Evolutionary conservation across 2,329 filamentous ascomycete species (phyloP).

Genomic region (Talaromyces sp.): DNA sequence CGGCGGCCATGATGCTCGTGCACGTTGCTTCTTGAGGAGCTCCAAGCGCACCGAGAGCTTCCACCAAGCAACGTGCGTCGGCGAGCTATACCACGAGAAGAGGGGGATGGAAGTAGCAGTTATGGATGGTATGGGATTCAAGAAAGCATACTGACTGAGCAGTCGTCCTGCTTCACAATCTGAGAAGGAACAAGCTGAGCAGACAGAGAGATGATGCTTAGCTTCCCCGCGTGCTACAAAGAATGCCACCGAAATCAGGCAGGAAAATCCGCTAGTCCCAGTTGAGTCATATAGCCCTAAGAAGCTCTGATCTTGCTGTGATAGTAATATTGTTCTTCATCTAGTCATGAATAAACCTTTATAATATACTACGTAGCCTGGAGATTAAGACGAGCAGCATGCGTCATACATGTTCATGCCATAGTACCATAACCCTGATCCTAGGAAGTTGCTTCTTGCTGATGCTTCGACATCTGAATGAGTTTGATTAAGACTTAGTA

Average conservation of each 20-base stretch:
- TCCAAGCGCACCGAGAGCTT: conserved; percentile 10
- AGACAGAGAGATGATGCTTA: not conserved
- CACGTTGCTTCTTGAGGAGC: conserved; percentile 11
- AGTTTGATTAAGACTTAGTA: not conserved
- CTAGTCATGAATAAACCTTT: not conserved
- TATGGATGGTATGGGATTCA: not conserved
- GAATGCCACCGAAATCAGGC: not conserved
- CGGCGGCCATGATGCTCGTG: conserved; percentile 28
- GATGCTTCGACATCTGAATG: not conserved
- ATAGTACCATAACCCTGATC: not conserved
- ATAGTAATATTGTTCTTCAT: not conserved
- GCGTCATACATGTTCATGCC: too few species aligned
- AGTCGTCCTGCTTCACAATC: not conserved
- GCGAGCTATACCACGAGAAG: not conserved
- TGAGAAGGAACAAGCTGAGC: not conserved
- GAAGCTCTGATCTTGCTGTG: too few species aligned
- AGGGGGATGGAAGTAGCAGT: not conserved
- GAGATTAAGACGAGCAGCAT: too few species aligned
- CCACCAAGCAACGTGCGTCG: conserved; percentile 11
- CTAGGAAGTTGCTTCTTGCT: not conserved
- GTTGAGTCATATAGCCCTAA: not conserved
- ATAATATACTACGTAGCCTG: too few species aligned
- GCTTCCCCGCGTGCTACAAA: conserved; percentile 6
- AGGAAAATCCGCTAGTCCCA: not conserved
- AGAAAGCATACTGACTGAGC: not conserved